A percentile compares a stretch with the other conserved stretches of the same genome.
phyloP scores from a whole-genome alignment of 176 grass and related monocot species.

The Aegilops umbellulata region DNA sequence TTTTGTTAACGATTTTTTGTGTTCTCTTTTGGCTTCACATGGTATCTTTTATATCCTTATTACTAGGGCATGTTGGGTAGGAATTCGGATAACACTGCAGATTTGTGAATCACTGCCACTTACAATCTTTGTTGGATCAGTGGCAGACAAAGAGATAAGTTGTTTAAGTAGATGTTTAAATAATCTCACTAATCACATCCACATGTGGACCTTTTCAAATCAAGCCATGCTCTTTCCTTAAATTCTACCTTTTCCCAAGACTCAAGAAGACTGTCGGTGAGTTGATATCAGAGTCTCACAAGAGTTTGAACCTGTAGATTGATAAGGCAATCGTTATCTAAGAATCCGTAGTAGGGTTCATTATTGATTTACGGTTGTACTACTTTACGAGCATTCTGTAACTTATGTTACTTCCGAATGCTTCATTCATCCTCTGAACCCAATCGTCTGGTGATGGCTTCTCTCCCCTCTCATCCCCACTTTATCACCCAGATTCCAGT shows the following conservation, averaged over 20 bases:
- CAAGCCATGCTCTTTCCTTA: neutral
- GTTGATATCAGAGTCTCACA: neutral
- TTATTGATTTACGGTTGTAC: neutral
- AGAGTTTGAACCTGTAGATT: neutral
- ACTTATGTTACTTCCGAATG: too few relatives aligned
- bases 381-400: neutral
- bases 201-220: neutral
- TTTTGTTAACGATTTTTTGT: constrained; percentile 14
- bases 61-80: neutral
- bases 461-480: too few relatives aligned
- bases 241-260: neutral
- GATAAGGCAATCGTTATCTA: neutral
- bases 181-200: neutral
- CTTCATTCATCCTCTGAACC: too few relatives aligned
- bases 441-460: too few relatives aligned
- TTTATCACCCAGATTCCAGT: too few relatives aligned
- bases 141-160: constrained; percentile 9
- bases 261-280: neutral
- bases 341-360: neutral
- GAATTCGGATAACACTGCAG: neutral
- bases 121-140: neutral
- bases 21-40: constrained; percentile 10
- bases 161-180: neutral
- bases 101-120: neutral
- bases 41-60: neutral